Evolutionary conservation across 2,329 filamentous ascomycete species (phyloP), one percentile per base, ranked within the genome.

Genomic region (Tolypocladium capitatum): DNA sequence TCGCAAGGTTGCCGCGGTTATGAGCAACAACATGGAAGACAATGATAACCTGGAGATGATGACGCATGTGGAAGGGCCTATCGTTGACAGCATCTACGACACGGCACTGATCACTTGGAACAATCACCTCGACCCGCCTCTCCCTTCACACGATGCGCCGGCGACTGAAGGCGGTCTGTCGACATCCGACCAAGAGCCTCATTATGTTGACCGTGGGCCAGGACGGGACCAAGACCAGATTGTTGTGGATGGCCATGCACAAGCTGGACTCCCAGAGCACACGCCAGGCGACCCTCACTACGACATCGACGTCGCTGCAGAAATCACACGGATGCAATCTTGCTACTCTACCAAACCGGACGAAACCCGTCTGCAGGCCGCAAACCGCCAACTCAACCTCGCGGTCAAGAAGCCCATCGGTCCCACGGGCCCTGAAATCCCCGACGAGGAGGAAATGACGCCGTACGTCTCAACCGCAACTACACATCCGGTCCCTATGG

Each of bases 41-140:
- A 90, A 88, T 46, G 82, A 86, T 55, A 91, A 91, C 53, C 51
- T 89, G 48, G 86, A 91, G 62, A 89, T 91, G 85, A 81, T 87
- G 75, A 72, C 77, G 3, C 84, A 86, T 48, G 60, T 88, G 0
- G 84, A 90, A 64, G 86, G 86, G 0, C 78, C 83, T 0, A 84
- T 90, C 49, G 84, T 90, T 0, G 83, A 89, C 55, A 78, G 79
- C 1, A 63, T 90, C 24, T 89, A 87, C 58, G 86, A 91, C 52
- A 81, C 81, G 52, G 82, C 83, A 1, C 61, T 89, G 35, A 72
- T 89, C 8, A 83, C 81, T 0, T 91, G 85, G 85, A 71, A 82
- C 52, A 80, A 80, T 50, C 64, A 66, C 1, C 58, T 87, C 0
- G 46, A 49, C 7, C 55, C 55, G 2, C 32, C 46, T 5, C 52